A percentile compares a stretch with the other conserved stretches of the same genome.
Evolutionary conservation across 441 rosid species (phyloP).

Genomic region (Pelargonium cotyledonis): DNA sequence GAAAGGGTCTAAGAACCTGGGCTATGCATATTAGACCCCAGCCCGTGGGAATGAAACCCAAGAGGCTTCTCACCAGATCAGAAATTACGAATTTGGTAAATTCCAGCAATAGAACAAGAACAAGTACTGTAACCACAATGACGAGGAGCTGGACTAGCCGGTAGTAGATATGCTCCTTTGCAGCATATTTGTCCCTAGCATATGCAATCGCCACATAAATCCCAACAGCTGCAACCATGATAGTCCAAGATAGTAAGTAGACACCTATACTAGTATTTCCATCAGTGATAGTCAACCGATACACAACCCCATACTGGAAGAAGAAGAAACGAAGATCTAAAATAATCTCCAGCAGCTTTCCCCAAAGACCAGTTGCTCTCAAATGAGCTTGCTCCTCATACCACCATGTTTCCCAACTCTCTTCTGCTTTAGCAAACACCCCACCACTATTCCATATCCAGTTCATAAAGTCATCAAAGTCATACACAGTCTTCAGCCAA

Average conservation of each 20-base stretch:
- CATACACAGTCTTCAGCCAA: slow-evolving; percentile 1
- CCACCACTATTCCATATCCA: background rate
- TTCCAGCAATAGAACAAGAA: background rate
- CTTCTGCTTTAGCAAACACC: background rate
- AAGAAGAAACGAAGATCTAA: background rate
- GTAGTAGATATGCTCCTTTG: background rate
- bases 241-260: background rate
- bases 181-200: background rate
- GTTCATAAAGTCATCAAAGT: background rate
- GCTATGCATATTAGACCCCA: background rate
- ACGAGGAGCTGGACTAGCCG: background rate
- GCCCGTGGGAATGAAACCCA: background rate
- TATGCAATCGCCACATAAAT: background rate
- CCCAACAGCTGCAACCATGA: background rate
- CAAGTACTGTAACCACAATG: background rate
- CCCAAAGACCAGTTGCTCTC: background rate
- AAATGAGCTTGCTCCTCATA: slow-evolving; percentile 1
- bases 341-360: slow-evolving; percentile 2
- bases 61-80: background rate
- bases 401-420: slow-evolving; percentile 2
- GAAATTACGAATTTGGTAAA: background rate
- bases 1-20: background rate
- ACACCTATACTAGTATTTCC: background rate
- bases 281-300: background rate
- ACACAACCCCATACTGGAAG: slow-evolving; percentile 1